These are phyloP conservation scores for Suillus paluster DNA, from an alignment of 768 basidiomycete species.

Conservation along the genomic window DNA sequence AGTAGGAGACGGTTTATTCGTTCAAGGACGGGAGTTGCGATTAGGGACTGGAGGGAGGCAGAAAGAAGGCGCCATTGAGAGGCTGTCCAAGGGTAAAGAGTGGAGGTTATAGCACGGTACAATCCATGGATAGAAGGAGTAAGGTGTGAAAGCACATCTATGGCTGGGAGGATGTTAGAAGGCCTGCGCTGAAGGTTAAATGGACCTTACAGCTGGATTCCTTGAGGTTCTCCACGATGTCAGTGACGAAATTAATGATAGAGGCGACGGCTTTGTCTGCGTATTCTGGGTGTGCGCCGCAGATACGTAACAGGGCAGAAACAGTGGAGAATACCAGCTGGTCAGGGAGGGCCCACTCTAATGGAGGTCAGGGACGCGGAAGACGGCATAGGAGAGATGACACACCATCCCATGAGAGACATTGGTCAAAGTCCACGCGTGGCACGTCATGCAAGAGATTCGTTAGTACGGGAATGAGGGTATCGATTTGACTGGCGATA, in stretches of 20 bases:
- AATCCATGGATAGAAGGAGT: constrained; percentile 86
- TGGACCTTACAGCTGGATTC: constrained; percentile 53
- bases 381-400: neutral
- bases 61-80: constrained; percentile 66
- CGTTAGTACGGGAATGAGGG: constrained; percentile 60
- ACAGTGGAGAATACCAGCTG: constrained; percentile 82
- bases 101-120: constrained; percentile 83
- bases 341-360: constrained; percentile 88
- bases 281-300: constrained; percentile 54
- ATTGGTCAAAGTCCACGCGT: constrained; percentile 75
- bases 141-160: constrained; percentile 73
- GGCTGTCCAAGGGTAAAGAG: constrained; percentile 73
- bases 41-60: constrained; percentile 57
- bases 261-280: constrained; percentile 56
- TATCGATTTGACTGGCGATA: constrained; percentile 54
- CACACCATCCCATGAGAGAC: constrained; percentile 81
- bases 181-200: neutral
- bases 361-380: constrained; percentile 4
- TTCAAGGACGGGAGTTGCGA: constrained; percentile 69
- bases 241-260: constrained; percentile 62
- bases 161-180: constrained; percentile 45
- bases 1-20: constrained; percentile 71
- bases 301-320: constrained; percentile 72
- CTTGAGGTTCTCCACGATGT: constrained; percentile 59
- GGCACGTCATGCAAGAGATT: constrained; percentile 76